Conservation (phyloP, 1,284 basidiomycete genomes). For the Cryptococcus neoformans region DNA sequence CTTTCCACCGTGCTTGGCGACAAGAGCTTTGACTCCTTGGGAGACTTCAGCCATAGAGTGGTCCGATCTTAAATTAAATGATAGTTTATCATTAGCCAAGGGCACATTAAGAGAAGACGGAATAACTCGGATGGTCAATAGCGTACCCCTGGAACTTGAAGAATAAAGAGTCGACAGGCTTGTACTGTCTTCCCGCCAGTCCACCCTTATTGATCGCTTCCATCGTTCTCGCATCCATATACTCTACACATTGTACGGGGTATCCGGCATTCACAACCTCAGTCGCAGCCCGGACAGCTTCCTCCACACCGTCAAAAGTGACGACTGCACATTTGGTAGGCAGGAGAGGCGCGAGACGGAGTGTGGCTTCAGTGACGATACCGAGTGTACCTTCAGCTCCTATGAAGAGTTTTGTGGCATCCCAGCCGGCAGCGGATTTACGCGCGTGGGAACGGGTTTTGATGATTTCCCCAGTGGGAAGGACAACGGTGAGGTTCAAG, state of each 20-base stretch:
- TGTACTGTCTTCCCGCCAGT: slow-evolving; percentile 57
- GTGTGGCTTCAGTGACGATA: slow-evolving; percentile 85
- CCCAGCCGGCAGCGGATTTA: slow-evolving; percentile 89
- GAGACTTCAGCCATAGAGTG: slow-evolving; percentile 64
- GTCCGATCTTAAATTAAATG: slow-evolving; percentile 46
- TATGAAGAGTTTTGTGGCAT: slow-evolving; percentile 86
- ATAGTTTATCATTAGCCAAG: not conserved
- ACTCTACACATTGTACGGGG: slow-evolving; percentile 64
- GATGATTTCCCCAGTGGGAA: slow-evolving; percentile 88
- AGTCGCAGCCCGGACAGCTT: slow-evolving; percentile 63
- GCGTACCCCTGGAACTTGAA: slow-evolving; percentile 77
- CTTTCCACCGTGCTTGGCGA: slow-evolving; percentile 63
- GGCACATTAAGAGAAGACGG: not conserved
- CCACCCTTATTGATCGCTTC: slow-evolving; percentile 65
- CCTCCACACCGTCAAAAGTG: slow-evolving; percentile 53
- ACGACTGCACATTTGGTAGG: slow-evolving; percentile 61
- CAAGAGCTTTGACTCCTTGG: slow-evolving; percentile 58
- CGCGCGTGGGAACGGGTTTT: slow-evolving; percentile 80
- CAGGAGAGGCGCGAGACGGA: slow-evolving; percentile 74
- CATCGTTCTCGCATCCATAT: slow-evolving; percentile 70
- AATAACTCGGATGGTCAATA: not conserved
- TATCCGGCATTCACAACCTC: slow-evolving; percentile 60
- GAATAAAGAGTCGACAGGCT: slow-evolving; percentile 71
- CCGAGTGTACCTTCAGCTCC: slow-evolving; percentile 94
- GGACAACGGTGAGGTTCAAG: slow-evolving; percentile 77